Evolutionary conservation across 306 rosid genomes (phyloP).

Genomic region (Morella rubra): DNA sequence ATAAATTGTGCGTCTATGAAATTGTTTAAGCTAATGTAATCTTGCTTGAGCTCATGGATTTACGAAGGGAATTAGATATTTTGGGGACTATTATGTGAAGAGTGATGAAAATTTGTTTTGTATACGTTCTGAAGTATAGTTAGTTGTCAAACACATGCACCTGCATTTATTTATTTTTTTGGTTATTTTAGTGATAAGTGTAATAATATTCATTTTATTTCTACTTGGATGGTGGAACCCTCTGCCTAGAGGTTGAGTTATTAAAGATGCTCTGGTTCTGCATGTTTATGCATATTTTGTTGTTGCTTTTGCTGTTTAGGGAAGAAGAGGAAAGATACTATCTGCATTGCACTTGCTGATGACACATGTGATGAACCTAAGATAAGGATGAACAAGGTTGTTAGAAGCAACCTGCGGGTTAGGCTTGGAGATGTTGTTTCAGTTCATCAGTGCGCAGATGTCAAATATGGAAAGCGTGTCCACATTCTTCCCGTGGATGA

Average conservation of each 20-base stretch:
- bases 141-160: not conserved
- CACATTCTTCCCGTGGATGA: slow-evolving; percentile 94
- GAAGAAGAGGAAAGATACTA: slow-evolving; percentile 82
- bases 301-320: slow-evolving; percentile 44
- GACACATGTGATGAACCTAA: slow-evolving; percentile 85
- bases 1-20: not conserved
- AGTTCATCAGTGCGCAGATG: slow-evolving; percentile 90
- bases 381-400: slow-evolving; percentile 95
- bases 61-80: not conserved
- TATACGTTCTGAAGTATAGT: not conserved
- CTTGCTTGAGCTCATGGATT: not conserved
- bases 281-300: slow-evolving; percentile 10
- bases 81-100: not conserved
- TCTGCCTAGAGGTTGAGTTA: not conserved
- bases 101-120: not conserved
- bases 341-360: slow-evolving; percentile 93
- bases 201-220: not conserved
- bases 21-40: no score
- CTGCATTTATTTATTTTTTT: not conserved
- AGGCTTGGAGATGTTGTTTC: slow-evolving; percentile 97
- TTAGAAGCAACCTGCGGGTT: slow-evolving; percentile 86
- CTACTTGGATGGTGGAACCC: no score
- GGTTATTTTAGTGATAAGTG: not conserved
- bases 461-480: slow-evolving; percentile 88
- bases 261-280: not conserved